phyloP scores from a whole-genome alignment of 371 early-diverging fungal species.

The Blakeslea trispora region DNA sequence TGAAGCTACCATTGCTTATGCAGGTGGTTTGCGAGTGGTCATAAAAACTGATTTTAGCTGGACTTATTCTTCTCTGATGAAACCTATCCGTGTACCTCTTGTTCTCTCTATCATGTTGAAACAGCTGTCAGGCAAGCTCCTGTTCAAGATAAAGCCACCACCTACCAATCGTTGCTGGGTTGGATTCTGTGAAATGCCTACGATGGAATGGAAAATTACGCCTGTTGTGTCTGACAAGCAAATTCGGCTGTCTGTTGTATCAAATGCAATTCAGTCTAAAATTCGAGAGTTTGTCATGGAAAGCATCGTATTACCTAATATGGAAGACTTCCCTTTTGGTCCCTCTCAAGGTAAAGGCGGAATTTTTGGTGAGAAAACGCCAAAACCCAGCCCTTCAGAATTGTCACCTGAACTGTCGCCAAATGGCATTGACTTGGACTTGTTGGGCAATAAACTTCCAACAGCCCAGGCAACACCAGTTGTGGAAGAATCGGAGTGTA shows the following conservation, averaged over 20 bases:
- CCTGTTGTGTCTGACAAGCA: slow-evolving; percentile 86
- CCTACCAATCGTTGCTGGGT: slow-evolving; percentile 90
- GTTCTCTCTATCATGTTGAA: slow-evolving; percentile 75
- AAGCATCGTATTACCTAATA: slow-evolving; percentile 84
- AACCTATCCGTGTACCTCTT: slow-evolving; percentile 74
- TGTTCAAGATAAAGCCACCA: slow-evolving; percentile 79
- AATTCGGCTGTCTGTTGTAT: slow-evolving; percentile 74
- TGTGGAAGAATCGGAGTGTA: too few species aligned
- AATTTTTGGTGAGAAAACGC: slow-evolving; percentile 53
- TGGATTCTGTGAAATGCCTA: slow-evolving; percentile 81
- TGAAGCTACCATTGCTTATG: slow-evolving; percentile 78
- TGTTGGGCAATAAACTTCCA: slow-evolving; percentile 16
- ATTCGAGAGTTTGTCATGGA: slow-evolving; percentile 81
- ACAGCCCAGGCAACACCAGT: not conserved
- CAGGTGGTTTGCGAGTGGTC: slow-evolving; percentile 70
- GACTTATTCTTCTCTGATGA: slow-evolving; percentile 50
- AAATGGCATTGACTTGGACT: slow-evolving; percentile 10
- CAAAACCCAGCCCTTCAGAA: slow-evolving; percentile 17
- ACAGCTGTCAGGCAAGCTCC: slow-evolving; percentile 67
- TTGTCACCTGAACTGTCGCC: not conserved
- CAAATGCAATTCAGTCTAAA: slow-evolving; percentile 80
- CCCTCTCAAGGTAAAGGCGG: slow-evolving; percentile 65
- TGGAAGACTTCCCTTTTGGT: slow-evolving; percentile 87
- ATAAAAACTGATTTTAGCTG: slow-evolving; percentile 62
- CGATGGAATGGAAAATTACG: slow-evolving; percentile 74